Percentiles rank a stretch among this genome's conserved stretches.
phyloP scores from a whole-genome alignment of 148 eudicot genomes.

The Vaccinium myrtillus region DNA sequence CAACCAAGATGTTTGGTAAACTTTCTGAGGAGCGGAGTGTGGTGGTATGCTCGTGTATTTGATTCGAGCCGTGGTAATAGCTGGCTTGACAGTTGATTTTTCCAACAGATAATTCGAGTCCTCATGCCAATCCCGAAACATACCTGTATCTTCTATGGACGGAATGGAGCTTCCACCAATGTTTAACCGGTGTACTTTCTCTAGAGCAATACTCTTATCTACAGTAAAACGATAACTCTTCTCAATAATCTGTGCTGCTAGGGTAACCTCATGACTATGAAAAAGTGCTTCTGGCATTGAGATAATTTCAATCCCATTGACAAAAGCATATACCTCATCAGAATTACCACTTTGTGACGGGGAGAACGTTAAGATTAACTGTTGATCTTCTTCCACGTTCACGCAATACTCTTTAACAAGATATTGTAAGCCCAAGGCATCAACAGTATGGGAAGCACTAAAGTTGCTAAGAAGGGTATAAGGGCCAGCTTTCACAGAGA shows the following conservation, averaged over 20 bases:
- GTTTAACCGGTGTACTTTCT: too few species aligned
- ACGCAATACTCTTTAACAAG: conserved; percentile 27
- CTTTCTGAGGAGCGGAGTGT: not conserved
- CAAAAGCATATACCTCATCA: conserved; percentile 29
- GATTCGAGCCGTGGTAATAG: conserved; percentile 4
- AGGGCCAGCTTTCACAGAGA: conserved; percentile 37
- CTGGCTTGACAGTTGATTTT: not conserved
- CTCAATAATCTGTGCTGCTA: conserved; percentile 18
- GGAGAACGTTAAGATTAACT: conserved; percentile 29
- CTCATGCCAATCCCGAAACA: conserved; percentile 27
- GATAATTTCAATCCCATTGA: conserved; percentile 50
- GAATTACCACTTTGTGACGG: conserved; percentile 12
- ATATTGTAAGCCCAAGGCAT: not conserved
- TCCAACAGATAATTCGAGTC: conserved; percentile 13
- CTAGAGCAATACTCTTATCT: conserved; percentile 4
- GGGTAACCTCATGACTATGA: conserved; percentile 9
- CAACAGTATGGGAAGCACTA: conserved; percentile 34
- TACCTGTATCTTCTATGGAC: conserved; percentile 5
- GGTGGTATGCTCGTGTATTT: conserved; percentile 17
- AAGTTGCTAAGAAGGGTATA: conserved; percentile 40
- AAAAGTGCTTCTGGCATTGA: conserved; percentile 40
- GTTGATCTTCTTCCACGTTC: conserved; percentile 13
- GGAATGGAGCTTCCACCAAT: too few species aligned
- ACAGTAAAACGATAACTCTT: conserved; percentile 7
- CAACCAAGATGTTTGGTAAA: conserved; percentile 28